phyloP scores from a whole-genome alignment of 768 basidiomycete genomes.

The Phlebiopsis gigantea region DNA sequence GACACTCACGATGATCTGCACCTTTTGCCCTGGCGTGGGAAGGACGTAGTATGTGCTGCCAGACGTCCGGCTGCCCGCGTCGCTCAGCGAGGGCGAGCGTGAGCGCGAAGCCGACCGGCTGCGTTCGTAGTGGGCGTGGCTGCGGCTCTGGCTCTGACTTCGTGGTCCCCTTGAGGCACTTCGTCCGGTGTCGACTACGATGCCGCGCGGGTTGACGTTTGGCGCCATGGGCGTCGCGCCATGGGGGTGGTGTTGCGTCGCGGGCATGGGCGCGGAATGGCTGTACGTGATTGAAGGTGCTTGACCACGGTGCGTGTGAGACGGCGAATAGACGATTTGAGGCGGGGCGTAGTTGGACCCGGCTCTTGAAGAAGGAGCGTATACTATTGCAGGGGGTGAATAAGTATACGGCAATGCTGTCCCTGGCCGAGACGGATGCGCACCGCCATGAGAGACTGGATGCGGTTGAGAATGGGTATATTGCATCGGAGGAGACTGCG shows the following conservation, averaged over 20 bases:
- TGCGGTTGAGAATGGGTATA: slow-evolving; percentile 38
- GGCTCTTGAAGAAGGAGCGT: slow-evolving; percentile 43
- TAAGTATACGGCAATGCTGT: slow-evolving; percentile 29
- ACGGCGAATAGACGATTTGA: slow-evolving; percentile 47
- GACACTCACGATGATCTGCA: slow-evolving; percentile 66
- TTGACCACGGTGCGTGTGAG: slow-evolving; percentile 14
- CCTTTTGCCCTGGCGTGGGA: slow-evolving; percentile 66
- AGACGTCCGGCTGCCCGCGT: slow-evolving; percentile 45
- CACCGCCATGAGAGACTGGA: slow-evolving; percentile 23
- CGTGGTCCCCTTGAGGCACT: too few species aligned
- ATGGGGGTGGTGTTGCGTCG: slow-evolving; percentile 31
- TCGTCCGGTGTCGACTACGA: not conserved
- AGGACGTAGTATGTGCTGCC: slow-evolving; percentile 74
- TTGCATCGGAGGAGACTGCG: slow-evolving; percentile 19
- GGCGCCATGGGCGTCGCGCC: slow-evolving; percentile 33
- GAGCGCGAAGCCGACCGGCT: slow-evolving; percentile 31
- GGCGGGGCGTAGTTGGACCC: slow-evolving; percentile 55
- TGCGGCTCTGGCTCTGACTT: slow-evolving; percentile 6
- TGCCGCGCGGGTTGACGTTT: not conserved
- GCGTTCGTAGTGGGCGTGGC: slow-evolving; percentile 6
- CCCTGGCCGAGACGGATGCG: slow-evolving; percentile 26
- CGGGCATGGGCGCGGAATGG: slow-evolving; percentile 54
- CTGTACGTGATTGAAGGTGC: slow-evolving; percentile 48
- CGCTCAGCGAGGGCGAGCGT: slow-evolving; percentile 25
- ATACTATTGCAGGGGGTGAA: slow-evolving; percentile 53